phyloP scores from a whole-genome alignment of 2,329 filamentous ascomycete genomes.

The Blastomyces gilchristii region DNA sequence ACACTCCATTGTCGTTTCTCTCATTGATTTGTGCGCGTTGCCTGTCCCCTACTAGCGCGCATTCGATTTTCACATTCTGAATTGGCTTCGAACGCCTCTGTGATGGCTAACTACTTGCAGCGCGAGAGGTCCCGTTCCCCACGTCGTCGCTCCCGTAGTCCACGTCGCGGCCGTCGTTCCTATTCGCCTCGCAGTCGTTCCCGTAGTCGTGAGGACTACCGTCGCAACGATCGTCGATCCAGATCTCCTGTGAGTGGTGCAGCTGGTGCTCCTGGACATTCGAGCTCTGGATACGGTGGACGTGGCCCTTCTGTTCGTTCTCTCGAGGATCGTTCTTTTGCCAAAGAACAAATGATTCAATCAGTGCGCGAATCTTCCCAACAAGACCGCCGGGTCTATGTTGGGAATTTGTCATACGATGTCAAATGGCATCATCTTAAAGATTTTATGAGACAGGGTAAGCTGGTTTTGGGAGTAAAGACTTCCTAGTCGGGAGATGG shows the following conservation, averaged over 20 bases:
- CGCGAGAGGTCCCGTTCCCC: conserved; percentile 65
- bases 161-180: conserved; percentile 62
- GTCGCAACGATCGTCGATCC: conserved; percentile 63
- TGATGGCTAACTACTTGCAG: conserved; percentile 42
- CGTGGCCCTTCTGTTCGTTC: conserved; percentile 59
- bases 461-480: conserved; percentile 27
- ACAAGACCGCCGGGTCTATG: conserved; percentile 98
- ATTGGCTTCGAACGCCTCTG: conserved; percentile 23
- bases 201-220: conserved; percentile 67
- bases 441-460: conserved; percentile 99
- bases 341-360: conserved; percentile 93
- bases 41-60: not conserved
- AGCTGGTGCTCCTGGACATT: conserved; percentile 58
- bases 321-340: conserved; percentile 70
- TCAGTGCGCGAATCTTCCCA: conserved; percentile 89
- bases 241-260: conserved; percentile 75
- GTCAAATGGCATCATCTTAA: conserved; percentile 99
- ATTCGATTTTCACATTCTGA: conserved; percentile 8
- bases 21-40: not conserved
- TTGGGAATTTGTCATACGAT: conserved; percentile 97
- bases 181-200: conserved; percentile 72
- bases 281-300: conserved; percentile 47
- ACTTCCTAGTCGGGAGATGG: not conserved
- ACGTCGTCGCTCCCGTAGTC: conserved; percentile 68
- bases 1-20: not conserved